phyloP scores from a whole-genome alignment of 2,329 filamentous ascomycete species.

The Pseudogymnoascus sp. region DNA sequence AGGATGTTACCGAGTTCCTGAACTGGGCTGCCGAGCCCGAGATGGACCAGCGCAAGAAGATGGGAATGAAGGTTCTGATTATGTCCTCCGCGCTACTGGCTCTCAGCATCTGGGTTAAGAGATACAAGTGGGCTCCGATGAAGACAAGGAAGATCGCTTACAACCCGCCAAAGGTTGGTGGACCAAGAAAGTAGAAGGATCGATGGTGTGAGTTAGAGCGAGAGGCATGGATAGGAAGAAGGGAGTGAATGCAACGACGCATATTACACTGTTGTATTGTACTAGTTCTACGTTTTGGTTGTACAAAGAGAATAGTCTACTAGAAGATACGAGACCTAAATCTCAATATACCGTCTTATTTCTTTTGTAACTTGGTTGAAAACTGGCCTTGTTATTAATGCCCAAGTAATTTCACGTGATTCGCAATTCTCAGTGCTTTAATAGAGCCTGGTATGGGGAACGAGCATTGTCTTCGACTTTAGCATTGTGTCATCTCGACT shows the following conservation, averaged over 20 bases:
- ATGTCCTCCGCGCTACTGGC: conserved; percentile 74
- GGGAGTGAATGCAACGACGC: conserved; percentile 16
- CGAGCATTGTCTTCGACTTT: neutral
- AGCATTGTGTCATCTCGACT: no score
- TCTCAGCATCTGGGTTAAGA: conserved; percentile 94
- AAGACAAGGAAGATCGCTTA: conserved; percentile 94
- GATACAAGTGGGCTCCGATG: conserved; percentile 97
- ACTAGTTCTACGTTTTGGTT: conserved; percentile 27
- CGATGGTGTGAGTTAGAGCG: conserved; percentile 8
- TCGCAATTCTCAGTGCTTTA: neutral
- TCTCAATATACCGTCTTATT: conserved; percentile 10
- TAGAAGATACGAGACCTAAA: conserved; percentile 8
- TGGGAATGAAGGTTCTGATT: conserved; percentile 94
- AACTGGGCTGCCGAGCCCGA: conserved; percentile 99
- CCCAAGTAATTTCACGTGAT: neutral
- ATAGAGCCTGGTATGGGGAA: neutral
- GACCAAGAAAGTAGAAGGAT: conserved; percentile 10
- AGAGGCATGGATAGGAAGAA: conserved; percentile 20
- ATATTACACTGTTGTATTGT: conserved; percentile 19
- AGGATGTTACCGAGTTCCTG: conserved; percentile 97
- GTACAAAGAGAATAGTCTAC: conserved; percentile 23
- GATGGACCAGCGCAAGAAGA: conserved; percentile 99
- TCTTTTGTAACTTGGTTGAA: neutral
- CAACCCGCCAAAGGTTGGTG: conserved; percentile 55
- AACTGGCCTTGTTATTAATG: neutral